Evolutionary conservation across 768 basidiomycete genomes (phyloP), one percentile per base, ranked within the genome.

Genomic region (Brasilioporus rufonigricans): DNA sequence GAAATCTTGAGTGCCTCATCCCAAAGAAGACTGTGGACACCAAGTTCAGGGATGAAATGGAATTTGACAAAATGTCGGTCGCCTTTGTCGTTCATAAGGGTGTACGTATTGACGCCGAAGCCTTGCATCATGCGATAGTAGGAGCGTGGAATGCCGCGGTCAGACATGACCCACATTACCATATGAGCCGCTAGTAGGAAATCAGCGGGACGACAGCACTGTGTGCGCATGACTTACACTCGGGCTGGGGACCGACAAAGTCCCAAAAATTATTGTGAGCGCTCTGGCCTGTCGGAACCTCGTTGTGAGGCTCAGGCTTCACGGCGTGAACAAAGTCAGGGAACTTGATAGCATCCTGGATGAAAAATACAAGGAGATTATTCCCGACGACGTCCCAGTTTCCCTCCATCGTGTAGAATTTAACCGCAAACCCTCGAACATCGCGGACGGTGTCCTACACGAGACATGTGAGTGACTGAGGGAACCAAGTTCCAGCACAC

Each of bases 241-340:
- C 86, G 1, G 87, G 80, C 62, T 85, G 83, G 29, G 90, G 75
- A 40, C 82, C 80, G 36, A 84, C 84, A 61, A 87, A 93, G 64
- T 93, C 91, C 89, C 90, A 94, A 57, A 92, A 91, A 62, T 88
- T 91, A 72, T 93, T 91, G 64, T 93, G 91, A 1, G 87, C 84
- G 18, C 62, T 72, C 66, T 87, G 86, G 4, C 81, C 86, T 46
- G 80, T 79, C 4, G 87, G 87, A 0, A 89, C 79, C 60, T 93
- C 93, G 55, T 89, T 90, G 43, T 91, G 81, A 4, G 91, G 91
- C 65, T 93, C 91, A 2, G 92, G 90, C 66, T 90, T 87, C 21
- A 88, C 87, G 5, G 92, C 86, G 65, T 94, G 93, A 32, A 93
- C 76, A 48, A 94, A 72, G 64, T 95, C 92, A 14, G 89, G 87